These are phyloP conservation scores for Globisporangium carolinianum DNA, from an alignment of 352 stramenopile genomes.

Conservation along the genomic window DNA sequence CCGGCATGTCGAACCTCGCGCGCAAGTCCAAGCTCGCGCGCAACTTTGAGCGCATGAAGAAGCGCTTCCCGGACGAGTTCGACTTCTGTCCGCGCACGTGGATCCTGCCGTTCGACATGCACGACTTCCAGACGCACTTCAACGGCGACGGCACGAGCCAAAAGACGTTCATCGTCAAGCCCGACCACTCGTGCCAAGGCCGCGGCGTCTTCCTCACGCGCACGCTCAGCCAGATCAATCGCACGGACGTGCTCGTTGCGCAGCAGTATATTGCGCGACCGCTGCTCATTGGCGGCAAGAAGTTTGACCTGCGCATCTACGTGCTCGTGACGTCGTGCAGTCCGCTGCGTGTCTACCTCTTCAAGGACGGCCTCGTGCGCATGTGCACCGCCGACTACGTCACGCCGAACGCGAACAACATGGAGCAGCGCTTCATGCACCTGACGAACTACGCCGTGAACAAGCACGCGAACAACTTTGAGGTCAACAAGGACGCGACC, in stretches of 20 bases:
- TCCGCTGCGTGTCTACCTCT: constrained; percentile 87
- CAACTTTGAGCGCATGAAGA: constrained; percentile 95
- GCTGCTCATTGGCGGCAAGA: constrained; percentile 81
- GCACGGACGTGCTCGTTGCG: constrained; percentile 78
- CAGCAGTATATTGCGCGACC: constrained; percentile 82
- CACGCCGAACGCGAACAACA: constrained; percentile 71
- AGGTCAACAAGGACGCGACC: constrained; percentile 59
- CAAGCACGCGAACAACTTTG: constrained; percentile 86
- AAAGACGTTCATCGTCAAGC: constrained; percentile 95
- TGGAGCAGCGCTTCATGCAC: constrained; percentile 88
- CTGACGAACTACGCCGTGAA: constrained; percentile 92
- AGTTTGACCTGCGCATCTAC: constrained; percentile 93
- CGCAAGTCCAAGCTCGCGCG: constrained; percentile 93
- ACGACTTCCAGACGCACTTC: constrained; percentile 91
- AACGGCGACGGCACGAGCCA: constrained; percentile 83
- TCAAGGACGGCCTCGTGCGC: constrained; percentile 86
- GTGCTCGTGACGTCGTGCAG: constrained; percentile 83
- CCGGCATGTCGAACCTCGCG: constrained; percentile 92
- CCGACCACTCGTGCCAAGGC: constrained; percentile 83
- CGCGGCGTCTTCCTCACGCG: constrained; percentile 94
- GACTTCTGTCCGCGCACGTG: constrained; percentile 94
- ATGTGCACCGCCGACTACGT: constrained; percentile 89
- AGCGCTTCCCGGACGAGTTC: constrained; percentile 90
- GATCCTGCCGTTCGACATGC: constrained; percentile 93
- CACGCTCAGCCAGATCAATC: constrained; percentile 85